A percentile compares a stretch with the other conserved stretches of the same genome.
Evolutionary conservation across 1,284 basidiomycete genomes (phyloP).

Genomic region (Trichosporon ovoides): DNA sequence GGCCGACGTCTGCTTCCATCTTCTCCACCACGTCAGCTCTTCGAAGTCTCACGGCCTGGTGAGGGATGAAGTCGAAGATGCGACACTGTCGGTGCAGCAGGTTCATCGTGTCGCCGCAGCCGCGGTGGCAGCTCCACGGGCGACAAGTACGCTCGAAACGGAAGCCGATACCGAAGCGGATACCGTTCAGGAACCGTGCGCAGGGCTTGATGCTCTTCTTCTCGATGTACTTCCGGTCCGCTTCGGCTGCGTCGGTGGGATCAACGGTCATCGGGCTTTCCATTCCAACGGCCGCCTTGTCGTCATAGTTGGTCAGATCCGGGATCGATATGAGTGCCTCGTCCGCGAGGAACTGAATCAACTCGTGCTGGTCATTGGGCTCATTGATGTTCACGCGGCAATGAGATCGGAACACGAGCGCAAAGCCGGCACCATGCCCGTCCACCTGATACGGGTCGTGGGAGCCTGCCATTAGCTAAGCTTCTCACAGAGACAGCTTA

Average conservation of each 20-base stretch:
- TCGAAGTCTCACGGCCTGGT: slow-evolving; percentile 69
- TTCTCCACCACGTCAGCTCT: slow-evolving; percentile 51
- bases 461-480: slow-evolving; percentile 56
- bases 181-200: slow-evolving; percentile 78
- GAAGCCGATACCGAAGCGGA: slow-evolving; percentile 86
- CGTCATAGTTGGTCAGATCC: slow-evolving; percentile 54
- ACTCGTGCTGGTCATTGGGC: slow-evolving; percentile 68
- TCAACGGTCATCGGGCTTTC: slow-evolving; percentile 7
- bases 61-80: slow-evolving; percentile 73
- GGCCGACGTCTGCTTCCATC: slow-evolving; percentile 38
- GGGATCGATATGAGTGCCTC: slow-evolving; percentile 77
- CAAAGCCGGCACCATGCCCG: slow-evolving; percentile 82
- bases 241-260: neutral
- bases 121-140: slow-evolving; percentile 60
- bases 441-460: slow-evolving; percentile 73
- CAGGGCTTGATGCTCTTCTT: slow-evolving; percentile 55
- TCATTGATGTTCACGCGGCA: slow-evolving; percentile 69
- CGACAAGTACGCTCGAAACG: slow-evolving; percentile 79
- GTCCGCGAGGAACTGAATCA: slow-evolving; percentile 78
- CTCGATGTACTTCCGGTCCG: slow-evolving; percentile 11
- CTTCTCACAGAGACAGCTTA: slow-evolving; percentile 36
- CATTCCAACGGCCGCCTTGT: slow-evolving; percentile 50
- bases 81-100: slow-evolving; percentile 75
- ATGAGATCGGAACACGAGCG: slow-evolving; percentile 74
- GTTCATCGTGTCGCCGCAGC: slow-evolving; percentile 54